Evolutionary conservation across 2,329 filamentous ascomycete genomes (phyloP).

Genomic region (Aspergillus sergii): DNA sequence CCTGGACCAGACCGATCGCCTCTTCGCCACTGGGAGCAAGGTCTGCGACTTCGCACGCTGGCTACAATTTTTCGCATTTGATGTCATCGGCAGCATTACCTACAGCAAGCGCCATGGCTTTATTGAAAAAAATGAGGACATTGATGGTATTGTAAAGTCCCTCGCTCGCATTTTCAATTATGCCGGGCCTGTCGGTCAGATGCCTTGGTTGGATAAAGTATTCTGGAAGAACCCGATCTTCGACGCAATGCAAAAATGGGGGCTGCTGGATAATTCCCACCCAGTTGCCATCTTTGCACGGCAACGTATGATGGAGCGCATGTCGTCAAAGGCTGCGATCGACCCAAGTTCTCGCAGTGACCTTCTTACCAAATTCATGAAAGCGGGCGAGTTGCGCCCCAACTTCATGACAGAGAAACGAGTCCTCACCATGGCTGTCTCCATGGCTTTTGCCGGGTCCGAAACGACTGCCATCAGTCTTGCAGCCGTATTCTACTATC

Average conservation of each 20-base stretch:
- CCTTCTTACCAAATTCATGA: conserved; percentile 31
- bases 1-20: conserved; percentile 12
- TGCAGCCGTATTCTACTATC: conserved; percentile 71
- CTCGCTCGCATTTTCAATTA: conserved; percentile 16
- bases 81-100: conserved; percentile 79
- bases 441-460: conserved; percentile 64
- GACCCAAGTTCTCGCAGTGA: conserved; percentile 17
- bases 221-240: conserved; percentile 73
- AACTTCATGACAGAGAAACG: conserved; percentile 32
- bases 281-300: conserved; percentile 26
- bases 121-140: conserved; percentile 72
- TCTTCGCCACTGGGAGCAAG: neutral
- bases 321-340: conserved; percentile 12
- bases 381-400: conserved; percentile 25
- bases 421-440: conserved; percentile 32
- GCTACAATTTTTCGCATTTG: conserved; percentile 81
- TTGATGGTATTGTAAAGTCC: conserved; percentile 37
- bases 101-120: conserved; percentile 78
- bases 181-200: conserved; percentile 62
- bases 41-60: conserved; percentile 47
- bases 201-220: conserved; percentile 69
- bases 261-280: conserved; percentile 25
- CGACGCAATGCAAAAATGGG: conserved; percentile 26
- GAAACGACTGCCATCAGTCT: conserved; percentile 80
- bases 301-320: conserved; percentile 25